These are phyloP conservation scores for Phytophthora sansomeana DNA, from an alignment of 352 stramenopile species.

Conservation along the genomic window DNA sequence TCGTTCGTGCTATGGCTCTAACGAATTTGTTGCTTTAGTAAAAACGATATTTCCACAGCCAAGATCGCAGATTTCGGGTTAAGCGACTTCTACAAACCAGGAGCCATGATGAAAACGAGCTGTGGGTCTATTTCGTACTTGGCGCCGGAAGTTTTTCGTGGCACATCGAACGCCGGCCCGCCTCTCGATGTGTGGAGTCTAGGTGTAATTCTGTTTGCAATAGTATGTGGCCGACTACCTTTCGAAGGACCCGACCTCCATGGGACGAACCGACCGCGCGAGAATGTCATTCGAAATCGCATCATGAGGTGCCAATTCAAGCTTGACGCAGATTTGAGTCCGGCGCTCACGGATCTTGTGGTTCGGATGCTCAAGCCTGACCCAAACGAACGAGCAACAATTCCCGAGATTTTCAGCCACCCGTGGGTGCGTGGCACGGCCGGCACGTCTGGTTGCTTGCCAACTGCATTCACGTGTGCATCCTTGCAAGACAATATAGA, in stretches of 20 bases:
- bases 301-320: conserved; percentile 91
- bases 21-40: conserved; percentile 43
- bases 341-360: conserved; percentile 77
- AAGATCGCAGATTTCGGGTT: conserved; percentile 92
- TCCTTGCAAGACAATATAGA: conserved; percentile 37
- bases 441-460: conserved; percentile 40
- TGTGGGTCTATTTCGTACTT: conserved; percentile 91
- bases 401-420: conserved; percentile 89
- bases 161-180: conserved; percentile 82
- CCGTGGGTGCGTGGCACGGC: conserved; percentile 73
- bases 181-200: conserved; percentile 93
- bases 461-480: conserved; percentile 26
- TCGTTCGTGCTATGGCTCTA: background rate
- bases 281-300: conserved; percentile 86
- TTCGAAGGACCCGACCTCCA: conserved; percentile 87
- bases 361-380: conserved; percentile 83
- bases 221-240: conserved; percentile 82
- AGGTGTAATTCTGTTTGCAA: conserved; percentile 88
- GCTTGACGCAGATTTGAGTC: conserved; percentile 74
- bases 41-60: conserved; percentile 81
- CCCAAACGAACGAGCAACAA: conserved; percentile 80
- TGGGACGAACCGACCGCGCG: conserved; percentile 74
- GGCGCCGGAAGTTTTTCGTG: conserved; percentile 86
- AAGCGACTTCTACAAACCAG: conserved; percentile 90
- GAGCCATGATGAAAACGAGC: conserved; percentile 89